Evolutionary conservation across 2,329 filamentous ascomycete genomes (phyloP).

Genomic region (Verruconis gallopava): DNA sequence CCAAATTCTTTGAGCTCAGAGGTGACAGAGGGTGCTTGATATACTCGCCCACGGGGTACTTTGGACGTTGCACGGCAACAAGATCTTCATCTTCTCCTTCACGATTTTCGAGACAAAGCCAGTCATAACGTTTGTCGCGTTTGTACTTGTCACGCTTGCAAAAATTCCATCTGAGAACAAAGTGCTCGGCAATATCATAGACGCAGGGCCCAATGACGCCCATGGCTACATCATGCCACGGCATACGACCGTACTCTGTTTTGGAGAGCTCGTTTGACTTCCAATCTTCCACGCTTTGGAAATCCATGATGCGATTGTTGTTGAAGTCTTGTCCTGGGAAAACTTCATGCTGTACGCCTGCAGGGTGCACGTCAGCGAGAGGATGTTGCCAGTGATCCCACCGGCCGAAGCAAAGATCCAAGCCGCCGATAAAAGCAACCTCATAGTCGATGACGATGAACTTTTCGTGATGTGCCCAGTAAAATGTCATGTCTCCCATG

Average conservation of each 20-base stretch:
- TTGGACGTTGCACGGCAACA: slow-evolving; percentile 75
- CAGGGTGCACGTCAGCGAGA: slow-evolving; percentile 76
- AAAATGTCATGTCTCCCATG: slow-evolving; percentile 88
- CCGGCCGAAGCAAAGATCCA: slow-evolving; percentile 90
- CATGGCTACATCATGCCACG: slow-evolving; percentile 95
- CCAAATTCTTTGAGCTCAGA: slow-evolving; percentile 48
- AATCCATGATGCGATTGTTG: slow-evolving; percentile 94
- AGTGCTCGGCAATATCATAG: slow-evolving; percentile 92
- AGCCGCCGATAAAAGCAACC: slow-evolving; percentile 81
- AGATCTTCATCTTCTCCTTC: slow-evolving; percentile 71
- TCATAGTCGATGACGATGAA: slow-evolving; percentile 90
- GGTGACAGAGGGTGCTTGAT: slow-evolving; percentile 64
- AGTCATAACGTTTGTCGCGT: slow-evolving; percentile 69
- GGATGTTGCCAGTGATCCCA: slow-evolving; percentile 85
- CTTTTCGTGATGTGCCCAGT: slow-evolving; percentile 97
- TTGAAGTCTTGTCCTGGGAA: slow-evolving; percentile 98
- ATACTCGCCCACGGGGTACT: slow-evolving; percentile 81
- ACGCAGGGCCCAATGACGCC: slow-evolving; percentile 79
- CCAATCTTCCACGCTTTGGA: slow-evolving; percentile 83
- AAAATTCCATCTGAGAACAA: slow-evolving; percentile 91
- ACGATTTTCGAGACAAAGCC: slow-evolving; percentile 67
- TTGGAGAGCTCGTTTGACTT: slow-evolving; percentile 87
- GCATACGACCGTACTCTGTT: slow-evolving; percentile 86
- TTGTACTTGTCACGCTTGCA: slow-evolving; percentile 98
- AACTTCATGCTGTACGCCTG: slow-evolving; percentile 66